Evolutionary conservation across 208 protist species (phyloP).

Genomic region (Leishmania martiniquensis): DNA sequence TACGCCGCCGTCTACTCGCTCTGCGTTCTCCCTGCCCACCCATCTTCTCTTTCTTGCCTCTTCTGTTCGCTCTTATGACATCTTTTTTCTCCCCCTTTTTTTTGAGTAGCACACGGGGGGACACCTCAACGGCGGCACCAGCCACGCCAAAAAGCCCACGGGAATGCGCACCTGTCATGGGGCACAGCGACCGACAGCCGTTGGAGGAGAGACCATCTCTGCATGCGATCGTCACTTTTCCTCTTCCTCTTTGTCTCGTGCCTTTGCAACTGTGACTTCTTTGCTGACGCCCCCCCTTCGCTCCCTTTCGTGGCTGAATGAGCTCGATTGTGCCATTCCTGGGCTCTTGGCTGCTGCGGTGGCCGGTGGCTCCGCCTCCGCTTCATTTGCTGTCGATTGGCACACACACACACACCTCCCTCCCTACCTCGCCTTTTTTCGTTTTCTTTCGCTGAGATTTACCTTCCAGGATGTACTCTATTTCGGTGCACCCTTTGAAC

Average conservation of each 20-base stretch:
- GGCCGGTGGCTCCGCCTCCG: too few relatives aligned
- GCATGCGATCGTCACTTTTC: background rate
- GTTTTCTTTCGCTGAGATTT: background rate
- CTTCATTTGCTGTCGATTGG: too few relatives aligned
- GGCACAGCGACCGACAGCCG: background rate
- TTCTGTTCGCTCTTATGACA: background rate
- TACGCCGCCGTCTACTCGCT: background rate
- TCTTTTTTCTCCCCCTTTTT: background rate
- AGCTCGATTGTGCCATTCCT: background rate
- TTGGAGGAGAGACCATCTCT: background rate
- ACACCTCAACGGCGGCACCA: background rate
- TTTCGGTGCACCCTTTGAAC: background rate
- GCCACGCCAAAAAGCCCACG: background rate
- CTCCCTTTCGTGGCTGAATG: background rate
- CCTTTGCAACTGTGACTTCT: background rate
- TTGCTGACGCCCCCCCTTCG: background rate
- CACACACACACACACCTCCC: too few relatives aligned
- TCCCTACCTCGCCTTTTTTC: background rate
- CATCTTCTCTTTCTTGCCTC: too few relatives aligned
- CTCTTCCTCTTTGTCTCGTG: background rate
- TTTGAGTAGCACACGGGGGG: background rate
- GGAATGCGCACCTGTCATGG: background rate
- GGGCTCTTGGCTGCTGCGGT: background rate
- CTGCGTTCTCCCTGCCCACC: too few relatives aligned
- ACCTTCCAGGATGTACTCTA: background rate